Evolutionary conservation across 2,329 filamentous ascomycete genomes (phyloP).

Genomic region (Neofusicoccum cordaticola): DNA sequence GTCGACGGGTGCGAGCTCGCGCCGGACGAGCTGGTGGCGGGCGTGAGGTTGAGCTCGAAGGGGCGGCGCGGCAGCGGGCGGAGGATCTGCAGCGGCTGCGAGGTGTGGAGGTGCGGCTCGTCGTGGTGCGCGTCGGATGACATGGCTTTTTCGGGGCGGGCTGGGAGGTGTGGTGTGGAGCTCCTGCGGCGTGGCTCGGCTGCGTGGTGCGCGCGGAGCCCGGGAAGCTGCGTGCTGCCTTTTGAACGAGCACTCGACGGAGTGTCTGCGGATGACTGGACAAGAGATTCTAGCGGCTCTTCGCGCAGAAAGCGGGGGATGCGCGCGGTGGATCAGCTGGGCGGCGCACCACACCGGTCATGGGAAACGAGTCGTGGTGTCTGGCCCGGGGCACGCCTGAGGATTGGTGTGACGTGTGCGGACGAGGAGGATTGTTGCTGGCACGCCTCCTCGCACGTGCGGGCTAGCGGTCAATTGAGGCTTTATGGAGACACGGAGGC

Average conservation of each 20-base stretch:
- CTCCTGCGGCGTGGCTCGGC: background rate
- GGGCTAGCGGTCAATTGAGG: slow-evolving; percentile 10
- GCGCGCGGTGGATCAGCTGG: slow-evolving; percentile 3
- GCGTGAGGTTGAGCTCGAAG: slow-evolving; percentile 24
- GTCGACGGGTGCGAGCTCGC: slow-evolving; percentile 25
- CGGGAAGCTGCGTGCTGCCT: background rate
- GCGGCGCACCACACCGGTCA: background rate
- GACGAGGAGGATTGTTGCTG: background rate
- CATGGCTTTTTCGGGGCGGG: background rate
- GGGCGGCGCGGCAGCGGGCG: slow-evolving; percentile 39
- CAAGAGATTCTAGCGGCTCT: background rate
- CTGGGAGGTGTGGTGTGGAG: background rate
- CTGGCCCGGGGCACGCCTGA: background rate
- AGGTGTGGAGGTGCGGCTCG: background rate
- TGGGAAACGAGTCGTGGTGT: background rate
- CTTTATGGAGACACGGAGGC: background rate
- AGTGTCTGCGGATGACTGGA: background rate
- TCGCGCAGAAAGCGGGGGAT: slow-evolving; percentile 4
- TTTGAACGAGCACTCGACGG: background rate
- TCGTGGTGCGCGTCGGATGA: background rate
- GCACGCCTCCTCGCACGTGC: background rate
- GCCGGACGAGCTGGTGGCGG: slow-evolving; percentile 16
- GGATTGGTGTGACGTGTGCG: slow-evolving; percentile 3
- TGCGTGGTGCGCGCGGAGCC: background rate
- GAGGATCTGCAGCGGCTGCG: slow-evolving; percentile 31